These are phyloP conservation scores for Diplodia sapinea DNA, from an alignment of 2,329 filamentous ascomycete genomes.

Conservation along the genomic window DNA sequence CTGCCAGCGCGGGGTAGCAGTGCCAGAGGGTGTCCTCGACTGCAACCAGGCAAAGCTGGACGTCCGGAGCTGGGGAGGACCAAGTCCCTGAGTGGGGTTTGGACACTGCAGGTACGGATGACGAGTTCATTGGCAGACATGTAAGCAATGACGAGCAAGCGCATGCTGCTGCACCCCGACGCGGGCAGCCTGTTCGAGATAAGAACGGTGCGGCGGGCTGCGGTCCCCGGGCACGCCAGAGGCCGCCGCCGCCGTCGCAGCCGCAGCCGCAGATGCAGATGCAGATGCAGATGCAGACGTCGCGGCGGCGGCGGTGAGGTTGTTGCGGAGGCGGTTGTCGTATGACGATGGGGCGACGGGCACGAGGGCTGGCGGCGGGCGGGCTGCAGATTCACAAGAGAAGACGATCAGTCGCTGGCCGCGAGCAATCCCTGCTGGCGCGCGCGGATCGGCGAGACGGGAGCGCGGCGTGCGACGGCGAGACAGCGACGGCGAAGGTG, in stretches of 20 bases:
- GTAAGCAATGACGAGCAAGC: slow-evolving; percentile 21
- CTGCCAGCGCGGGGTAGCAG: neutral
- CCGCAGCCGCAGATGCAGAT: neutral
- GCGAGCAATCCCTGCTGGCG: slow-evolving; percentile 22
- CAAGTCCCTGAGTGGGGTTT: neutral
- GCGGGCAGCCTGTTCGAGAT: slow-evolving; percentile 6
- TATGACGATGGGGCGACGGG: slow-evolving; percentile 21
- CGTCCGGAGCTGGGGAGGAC: neutral
- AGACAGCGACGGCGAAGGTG: neutral
- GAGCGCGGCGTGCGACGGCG: slow-evolving; percentile 12
- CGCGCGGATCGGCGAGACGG: slow-evolving; percentile 4
- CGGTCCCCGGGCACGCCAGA: no score
- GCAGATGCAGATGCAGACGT: neutral
- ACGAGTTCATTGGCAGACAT: slow-evolving; percentile 12
- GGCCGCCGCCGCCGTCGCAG: neutral
- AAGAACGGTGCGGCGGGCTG: neutral
- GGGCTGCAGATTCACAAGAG: slow-evolving; percentile 4
- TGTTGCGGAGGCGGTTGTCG: slow-evolving; percentile 6
- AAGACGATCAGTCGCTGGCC: slow-evolving; percentile 15
- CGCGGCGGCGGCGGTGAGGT: slow-evolving; percentile 7
- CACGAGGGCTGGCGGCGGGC: slow-evolving; percentile 9
- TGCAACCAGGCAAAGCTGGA: neutral
- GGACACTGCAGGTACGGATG: slow-evolving; percentile 20
- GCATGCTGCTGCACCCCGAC: neutral
- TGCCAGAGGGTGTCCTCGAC: neutral